phyloP scores from a whole-genome alignment of 2,329 filamentous ascomycete genomes.

The Colletotrichum sp. region DNA sequence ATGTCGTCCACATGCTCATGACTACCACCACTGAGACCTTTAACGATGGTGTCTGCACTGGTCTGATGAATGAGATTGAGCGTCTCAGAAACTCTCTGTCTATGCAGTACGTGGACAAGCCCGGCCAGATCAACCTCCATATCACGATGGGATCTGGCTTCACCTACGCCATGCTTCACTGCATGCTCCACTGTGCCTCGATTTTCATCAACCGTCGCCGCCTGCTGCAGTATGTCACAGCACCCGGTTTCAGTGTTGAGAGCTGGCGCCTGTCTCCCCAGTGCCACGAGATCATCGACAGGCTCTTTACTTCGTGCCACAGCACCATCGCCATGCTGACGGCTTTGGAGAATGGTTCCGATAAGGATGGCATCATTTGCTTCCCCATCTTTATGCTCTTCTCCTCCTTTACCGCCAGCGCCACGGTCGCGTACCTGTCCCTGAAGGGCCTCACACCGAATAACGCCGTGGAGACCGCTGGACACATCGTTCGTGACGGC shows the following conservation, averaged over 20 bases:
- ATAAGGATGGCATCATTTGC: slow-evolving; percentile 64
- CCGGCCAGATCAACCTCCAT: slow-evolving; percentile 65
- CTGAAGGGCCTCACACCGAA: slow-evolving; percentile 64
- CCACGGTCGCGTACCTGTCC: slow-evolving; percentile 67
- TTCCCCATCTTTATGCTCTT: slow-evolving; percentile 70
- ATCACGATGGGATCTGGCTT: slow-evolving; percentile 70
- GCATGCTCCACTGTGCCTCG: slow-evolving; percentile 63
- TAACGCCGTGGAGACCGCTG: slow-evolving; percentile 62
- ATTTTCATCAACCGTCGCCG: slow-evolving; percentile 66
- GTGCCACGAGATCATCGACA: slow-evolving; percentile 59
- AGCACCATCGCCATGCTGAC: slow-evolving; percentile 61
- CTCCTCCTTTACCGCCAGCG: slow-evolving; percentile 65
- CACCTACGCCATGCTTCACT: slow-evolving; percentile 68
- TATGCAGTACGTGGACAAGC: slow-evolving; percentile 66
- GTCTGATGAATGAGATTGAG: slow-evolving; percentile 60
- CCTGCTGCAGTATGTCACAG: slow-evolving; percentile 62
- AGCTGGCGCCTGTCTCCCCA: slow-evolving; percentile 56
- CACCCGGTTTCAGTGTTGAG: slow-evolving; percentile 57
- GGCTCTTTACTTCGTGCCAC: slow-evolving; percentile 64
- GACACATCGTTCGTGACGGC: slow-evolving; percentile 62
- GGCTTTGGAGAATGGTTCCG: slow-evolving; percentile 59
- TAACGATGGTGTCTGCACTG: slow-evolving; percentile 56
- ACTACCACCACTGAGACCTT: slow-evolving; percentile 57
- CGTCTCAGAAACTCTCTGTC: slow-evolving; percentile 59
- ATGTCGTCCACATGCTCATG: slow-evolving; percentile 66